These are phyloP conservation scores for Chamaecyparis obtusa DNA, from an alignment of 75 land plant genomes.

Conservation along the genomic window DNA sequence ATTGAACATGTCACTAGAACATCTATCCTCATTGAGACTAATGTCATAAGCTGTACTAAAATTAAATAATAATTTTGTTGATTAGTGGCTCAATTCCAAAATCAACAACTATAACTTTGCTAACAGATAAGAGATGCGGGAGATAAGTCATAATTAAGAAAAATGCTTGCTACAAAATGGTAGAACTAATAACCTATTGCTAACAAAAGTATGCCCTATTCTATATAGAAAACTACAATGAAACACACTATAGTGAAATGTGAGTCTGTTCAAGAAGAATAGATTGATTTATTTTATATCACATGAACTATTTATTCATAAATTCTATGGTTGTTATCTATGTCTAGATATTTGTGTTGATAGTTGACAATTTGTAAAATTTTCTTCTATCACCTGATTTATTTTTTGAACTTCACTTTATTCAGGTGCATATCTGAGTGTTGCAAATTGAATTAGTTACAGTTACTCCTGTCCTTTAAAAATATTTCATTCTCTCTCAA, in stretches of 20 bases:
- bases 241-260: background rate
- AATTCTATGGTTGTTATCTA: background rate
- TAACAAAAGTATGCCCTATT: background rate
- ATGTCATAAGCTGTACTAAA: constrained; percentile 92
- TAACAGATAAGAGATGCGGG: background rate
- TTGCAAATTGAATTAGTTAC: background rate
- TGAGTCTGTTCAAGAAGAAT: background rate
- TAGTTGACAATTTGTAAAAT: background rate
- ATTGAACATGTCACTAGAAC: constrained; percentile 50
- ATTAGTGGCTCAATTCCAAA: background rate
- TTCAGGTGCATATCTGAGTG: background rate
- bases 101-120: background rate
- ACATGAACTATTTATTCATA: background rate
- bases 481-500: background rate
- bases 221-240: background rate
- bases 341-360: background rate
- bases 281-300: background rate
- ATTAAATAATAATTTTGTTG: background rate
- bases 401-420: too few relatives aligned
- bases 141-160: background rate
- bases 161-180: background rate
- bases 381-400: background rate
- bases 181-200: background rate
- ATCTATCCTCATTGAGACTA: constrained; percentile 63
- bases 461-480: background rate